Evolutionary conservation across 768 basidiomycete genomes (phyloP), one percentile per base, ranked within the genome.

Genomic region (Rhodosporidiobolus sp.): DNA sequence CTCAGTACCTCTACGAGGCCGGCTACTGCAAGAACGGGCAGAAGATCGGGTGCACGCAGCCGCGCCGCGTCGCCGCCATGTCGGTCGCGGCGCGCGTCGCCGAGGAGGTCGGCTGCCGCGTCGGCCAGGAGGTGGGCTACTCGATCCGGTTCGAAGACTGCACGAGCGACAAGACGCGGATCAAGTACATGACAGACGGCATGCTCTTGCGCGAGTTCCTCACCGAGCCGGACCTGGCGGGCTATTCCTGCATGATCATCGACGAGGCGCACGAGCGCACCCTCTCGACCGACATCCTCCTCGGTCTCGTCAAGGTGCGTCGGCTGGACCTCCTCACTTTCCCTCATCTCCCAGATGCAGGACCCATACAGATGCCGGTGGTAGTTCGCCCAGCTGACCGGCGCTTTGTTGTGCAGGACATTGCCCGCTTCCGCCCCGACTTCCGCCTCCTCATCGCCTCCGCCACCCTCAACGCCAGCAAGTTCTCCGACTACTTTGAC

Each of bases 121-220:
- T 99, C 52, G 96, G 96, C 17, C 91, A 94, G 77, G 95, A 98
- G 83, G 96, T 99, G 61, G 96, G 96, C n/a, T 99, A 99, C 82
- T 95, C 94, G 46, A 99, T 99, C 77, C 92, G 96, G 45, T 99
- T 99, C 83, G 96, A 99, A 82, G 96, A 99, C 81, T 96, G 94
- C 81, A 99, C 96, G 28, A 96, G 92, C 83, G 94, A 98, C 85
- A 97, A 96, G 84, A 99, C 96, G 8, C 90, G 94, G 55, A 85
- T 99, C 79, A 98, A 99, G 82, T 99, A 99, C 82, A 79, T 99
- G 96, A 99, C 96, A 55, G 96, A 99, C 79, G 96, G 96, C 46
- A 98, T 99, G 96, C 85, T 99, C 35, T 83, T 98, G 56, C 87
- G 96, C 78, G 94, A 98, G 81, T 98, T 98, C 82, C 83, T 99